phyloP scores from a whole-genome alignment of 345 rosid genomes.

The Camelina laxa region DNA sequence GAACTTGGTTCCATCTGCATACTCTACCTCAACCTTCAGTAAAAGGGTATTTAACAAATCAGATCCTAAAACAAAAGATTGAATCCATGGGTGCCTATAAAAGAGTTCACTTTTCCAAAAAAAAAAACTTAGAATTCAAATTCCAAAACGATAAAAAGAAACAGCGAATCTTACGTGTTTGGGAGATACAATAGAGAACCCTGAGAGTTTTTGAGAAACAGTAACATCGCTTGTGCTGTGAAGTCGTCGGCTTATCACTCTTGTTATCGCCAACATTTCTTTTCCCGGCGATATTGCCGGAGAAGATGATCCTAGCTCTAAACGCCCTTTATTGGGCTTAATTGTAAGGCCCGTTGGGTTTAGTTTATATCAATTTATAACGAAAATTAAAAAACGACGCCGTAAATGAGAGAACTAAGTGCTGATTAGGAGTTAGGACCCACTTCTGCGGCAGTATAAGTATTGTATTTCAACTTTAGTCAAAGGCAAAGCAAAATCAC shows the following conservation, averaged over 20 bases:
- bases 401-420: not conserved
- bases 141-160: not conserved
- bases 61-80: constrained; percentile 7
- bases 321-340: not conserved
- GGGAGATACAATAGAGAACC: constrained; percentile 62
- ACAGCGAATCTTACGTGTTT: constrained; percentile 54
- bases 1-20: constrained; percentile 65
- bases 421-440: not conserved
- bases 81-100: not conserved
- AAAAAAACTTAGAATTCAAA: not conserved
- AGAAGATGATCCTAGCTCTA: constrained; percentile 4
- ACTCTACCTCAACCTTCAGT: constrained; percentile 78
- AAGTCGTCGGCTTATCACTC: constrained; percentile 47
- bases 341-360: not conserved
- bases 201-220: constrained; percentile 50
- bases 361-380: too few species aligned
- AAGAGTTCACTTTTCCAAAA: not conserved
- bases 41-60: constrained; percentile 23
- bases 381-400: not conserved
- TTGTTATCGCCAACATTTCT: constrained; percentile 43
- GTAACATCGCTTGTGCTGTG: constrained; percentile 40
- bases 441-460: constrained; percentile 6
- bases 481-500: constrained; percentile 17
- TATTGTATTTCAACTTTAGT: constrained; percentile 25
- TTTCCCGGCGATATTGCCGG: constrained; percentile 26